Conservation (phyloP, 306 rosid genomes). For the Sindora glabra region DNA sequence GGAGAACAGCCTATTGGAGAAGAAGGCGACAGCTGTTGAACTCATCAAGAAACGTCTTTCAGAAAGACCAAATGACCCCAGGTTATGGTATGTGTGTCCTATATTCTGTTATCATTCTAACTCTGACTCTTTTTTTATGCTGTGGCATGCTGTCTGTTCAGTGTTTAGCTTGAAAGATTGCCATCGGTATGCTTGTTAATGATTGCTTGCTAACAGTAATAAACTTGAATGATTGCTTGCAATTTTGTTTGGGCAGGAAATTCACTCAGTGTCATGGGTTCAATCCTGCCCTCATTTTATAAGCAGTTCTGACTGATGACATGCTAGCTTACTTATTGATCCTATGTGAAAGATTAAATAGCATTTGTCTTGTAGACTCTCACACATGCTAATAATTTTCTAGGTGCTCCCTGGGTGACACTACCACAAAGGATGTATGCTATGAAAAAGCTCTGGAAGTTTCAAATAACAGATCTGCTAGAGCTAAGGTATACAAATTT, state of each 20-base stretch:
- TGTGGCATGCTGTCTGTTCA: no score
- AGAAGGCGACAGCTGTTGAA: slow-evolving; percentile 94
- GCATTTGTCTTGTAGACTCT: neutral
- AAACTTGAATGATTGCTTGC: neutral
- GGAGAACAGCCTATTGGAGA: slow-evolving; percentile 64
- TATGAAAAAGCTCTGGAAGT: slow-evolving; percentile 89
- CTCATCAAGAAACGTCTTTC: slow-evolving; percentile 78
- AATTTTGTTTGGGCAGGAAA: neutral
- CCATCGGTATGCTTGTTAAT: no score
- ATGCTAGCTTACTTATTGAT: neutral
- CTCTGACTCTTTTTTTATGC: neutral
- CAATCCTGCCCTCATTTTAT: slow-evolving; percentile 10
- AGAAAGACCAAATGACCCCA: slow-evolving; percentile 74
- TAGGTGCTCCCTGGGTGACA: slow-evolving; percentile 96
- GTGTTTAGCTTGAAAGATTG: no score
- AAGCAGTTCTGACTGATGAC: slow-evolving; percentile 4
- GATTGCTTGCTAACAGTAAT: no score
- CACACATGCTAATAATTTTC: slow-evolving; percentile 13
- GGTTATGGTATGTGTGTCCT: slow-evolving; percentile 61
- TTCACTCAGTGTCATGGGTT: neutral
- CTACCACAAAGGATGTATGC: slow-evolving; percentile 68
- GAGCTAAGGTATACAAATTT: slow-evolving; percentile 66
- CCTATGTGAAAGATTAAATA: neutral
- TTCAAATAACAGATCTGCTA: slow-evolving; percentile 72
- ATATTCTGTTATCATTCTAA: neutral